Base-by-base conservation (phyloP, 2,329 filamentous ascomycete genomes). In the Colletotrichum nymphaeae region DNA sequence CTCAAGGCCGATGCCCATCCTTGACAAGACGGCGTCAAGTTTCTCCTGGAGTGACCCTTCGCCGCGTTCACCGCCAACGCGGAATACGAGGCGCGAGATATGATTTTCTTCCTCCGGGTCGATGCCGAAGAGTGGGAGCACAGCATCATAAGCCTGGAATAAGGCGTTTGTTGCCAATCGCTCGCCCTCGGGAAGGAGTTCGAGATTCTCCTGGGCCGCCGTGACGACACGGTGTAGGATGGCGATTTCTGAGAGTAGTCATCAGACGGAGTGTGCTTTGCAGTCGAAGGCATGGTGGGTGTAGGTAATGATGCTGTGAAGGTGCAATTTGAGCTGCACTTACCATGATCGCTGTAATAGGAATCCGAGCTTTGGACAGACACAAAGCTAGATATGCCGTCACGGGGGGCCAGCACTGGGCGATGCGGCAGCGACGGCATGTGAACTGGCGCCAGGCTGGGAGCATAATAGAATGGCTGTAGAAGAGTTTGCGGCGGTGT, bases 81-180 rank as follows among this genome's bases (percentile, higher is more conserved):
- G 92, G 80, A 97, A 94, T 69, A 98, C 84, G 78, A 97, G 92
- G 75, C 93, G 90, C 76, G 95, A 91, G 78, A 95, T 92, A 76
- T 93, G 90, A 77, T 92, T 91, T 78, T 95, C 94, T 76, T 93
- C 88, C 77, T 94, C 91, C n/a, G 91, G 88, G 72, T 94, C 88
- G 75, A 94, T 85, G 67, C 91, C 93, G 84, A 93, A 86, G 76
- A 91, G 86, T 5, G 89, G 90, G n/a, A 97, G 88, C 55, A 95
- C 88, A 69, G 90, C 87, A 79, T 97, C 93, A 80, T 97, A 97
- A 35, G 94, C 94, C 66, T 89, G 88, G 83, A 97, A 97, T 22
- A 98, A 88, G 11, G 94, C 94, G 79, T 92, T 91, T 71, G 93
- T 94, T 4, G 94, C 92, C 26, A 93, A 86, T 68, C 89, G 88